phyloP scores from a whole-genome alignment of 257 asterid genomes.

The Penstemon eatonii region DNA sequence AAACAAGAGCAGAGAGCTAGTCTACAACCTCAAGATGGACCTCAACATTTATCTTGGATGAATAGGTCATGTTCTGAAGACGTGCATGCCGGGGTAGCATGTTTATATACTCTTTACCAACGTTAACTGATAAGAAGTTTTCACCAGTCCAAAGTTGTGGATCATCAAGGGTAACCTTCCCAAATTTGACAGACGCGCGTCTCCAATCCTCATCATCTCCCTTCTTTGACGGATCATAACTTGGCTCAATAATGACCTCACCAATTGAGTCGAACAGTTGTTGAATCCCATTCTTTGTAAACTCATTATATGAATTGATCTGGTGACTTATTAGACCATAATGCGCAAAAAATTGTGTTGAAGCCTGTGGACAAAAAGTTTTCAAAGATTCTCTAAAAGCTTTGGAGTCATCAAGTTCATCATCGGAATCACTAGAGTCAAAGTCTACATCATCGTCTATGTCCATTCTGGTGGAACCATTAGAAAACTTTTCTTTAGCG shows the following conservation, averaged over 20 bases:
- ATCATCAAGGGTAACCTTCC: slow-evolving; percentile 64
- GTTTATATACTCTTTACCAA: slow-evolving; percentile 45
- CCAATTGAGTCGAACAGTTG: slow-evolving; percentile 72
- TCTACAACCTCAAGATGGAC: slow-evolving; percentile 58
- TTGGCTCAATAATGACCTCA: slow-evolving; percentile 69
- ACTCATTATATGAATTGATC: slow-evolving; percentile 75
- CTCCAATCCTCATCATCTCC: slow-evolving; percentile 81
- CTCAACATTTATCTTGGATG: slow-evolving; percentile 70
- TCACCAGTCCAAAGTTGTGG: slow-evolving; percentile 71
- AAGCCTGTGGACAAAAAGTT: slow-evolving; percentile 61
- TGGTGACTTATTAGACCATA: slow-evolving; percentile 85
- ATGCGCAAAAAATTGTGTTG: slow-evolving; percentile 68
- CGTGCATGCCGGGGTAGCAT: slow-evolving; percentile 87
- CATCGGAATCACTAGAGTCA: slow-evolving; percentile 48
- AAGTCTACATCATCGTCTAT: slow-evolving; percentile 47
- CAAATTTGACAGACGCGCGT: slow-evolving; percentile 72
- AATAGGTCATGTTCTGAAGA: slow-evolving; percentile 87
- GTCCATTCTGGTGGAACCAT: slow-evolving; percentile 44
- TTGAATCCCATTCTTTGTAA: slow-evolving; percentile 67
- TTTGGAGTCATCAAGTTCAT: slow-evolving; percentile 41
- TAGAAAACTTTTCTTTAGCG: slow-evolving; percentile 29
- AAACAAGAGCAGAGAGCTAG: neutral
- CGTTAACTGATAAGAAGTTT: slow-evolving; percentile 47
- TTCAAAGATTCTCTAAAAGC: slow-evolving; percentile 46
- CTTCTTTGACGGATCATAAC: slow-evolving; percentile 78